phyloP scores from a whole-genome alignment of 1,139 yeast species.

The Candida tetrigidarum region DNA sequence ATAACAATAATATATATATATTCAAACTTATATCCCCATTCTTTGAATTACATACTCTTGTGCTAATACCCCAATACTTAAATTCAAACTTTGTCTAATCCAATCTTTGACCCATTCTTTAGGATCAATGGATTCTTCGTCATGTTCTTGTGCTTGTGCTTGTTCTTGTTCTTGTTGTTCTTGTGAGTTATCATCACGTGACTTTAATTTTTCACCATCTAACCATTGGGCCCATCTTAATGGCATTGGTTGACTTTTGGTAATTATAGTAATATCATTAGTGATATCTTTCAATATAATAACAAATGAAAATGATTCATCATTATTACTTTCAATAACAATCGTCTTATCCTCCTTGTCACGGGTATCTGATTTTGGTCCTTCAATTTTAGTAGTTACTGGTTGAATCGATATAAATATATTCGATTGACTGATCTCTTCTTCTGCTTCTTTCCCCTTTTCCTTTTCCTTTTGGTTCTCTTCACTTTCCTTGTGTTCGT shows the following conservation, averaged over 20 bases:
- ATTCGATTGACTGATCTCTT: slow-evolving; percentile 53
- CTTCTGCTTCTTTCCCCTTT: slow-evolving; percentile 18
- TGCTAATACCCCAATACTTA: slow-evolving; percentile 84
- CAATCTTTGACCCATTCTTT: slow-evolving; percentile 95
- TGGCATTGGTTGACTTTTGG: slow-evolving; percentile 91
- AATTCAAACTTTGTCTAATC: slow-evolving; percentile 81
- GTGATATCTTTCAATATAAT: slow-evolving; percentile 76
- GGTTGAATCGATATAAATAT: slow-evolving; percentile 86
- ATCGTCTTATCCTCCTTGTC: slow-evolving; percentile 31
- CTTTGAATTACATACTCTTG: slow-evolving; percentile 90
- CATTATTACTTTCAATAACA: slow-evolving; percentile 43
- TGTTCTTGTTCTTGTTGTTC: slow-evolving; percentile 22
- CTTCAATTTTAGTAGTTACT: slow-evolving; percentile 34
- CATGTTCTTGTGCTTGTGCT: slow-evolving; percentile 9
- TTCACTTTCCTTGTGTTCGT: slow-evolving; percentile 22
- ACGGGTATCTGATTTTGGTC: slow-evolving; percentile 5
- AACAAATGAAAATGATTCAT: slow-evolving; percentile 60
- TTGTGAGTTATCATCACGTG: too few species aligned
- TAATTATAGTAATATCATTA: slow-evolving; percentile 72
- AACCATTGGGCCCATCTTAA: slow-evolving; percentile 88
- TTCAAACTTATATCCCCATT: slow-evolving; percentile 65
- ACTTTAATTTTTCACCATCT: slow-evolving; percentile 49
- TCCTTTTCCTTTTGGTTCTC: slow-evolving; percentile 21
- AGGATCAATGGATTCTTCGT: slow-evolving; percentile 60
- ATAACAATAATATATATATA: not conserved